Percentiles rank a stretch among this genome's conserved stretches.
These are phyloP conservation scores for Diplodia scrobiculata DNA, from an alignment of 2,329 filamentous ascomycete species.

Conservation along the genomic window DNA sequence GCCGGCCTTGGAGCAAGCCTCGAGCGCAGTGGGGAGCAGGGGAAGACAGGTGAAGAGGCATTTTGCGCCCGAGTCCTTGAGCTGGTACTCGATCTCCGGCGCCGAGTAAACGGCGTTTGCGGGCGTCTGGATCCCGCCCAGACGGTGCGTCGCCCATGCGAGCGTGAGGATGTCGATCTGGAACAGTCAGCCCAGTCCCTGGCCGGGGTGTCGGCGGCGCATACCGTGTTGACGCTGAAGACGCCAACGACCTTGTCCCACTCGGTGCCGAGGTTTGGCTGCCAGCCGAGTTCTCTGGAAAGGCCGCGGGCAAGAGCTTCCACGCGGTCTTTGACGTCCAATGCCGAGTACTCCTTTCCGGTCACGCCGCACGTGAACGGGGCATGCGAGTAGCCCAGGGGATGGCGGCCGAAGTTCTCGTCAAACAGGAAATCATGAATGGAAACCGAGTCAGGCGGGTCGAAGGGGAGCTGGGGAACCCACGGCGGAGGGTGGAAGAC, in stretches of 20 bases:
- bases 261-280: slow-evolving; percentile 69
- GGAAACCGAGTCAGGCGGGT: slow-evolving; percentile 72
- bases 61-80: slow-evolving; percentile 68
- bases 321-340: slow-evolving; percentile 66
- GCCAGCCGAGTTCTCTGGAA: slow-evolving; percentile 70
- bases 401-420: slow-evolving; percentile 67
- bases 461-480: slow-evolving; percentile 62
- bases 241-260: slow-evolving; percentile 80
- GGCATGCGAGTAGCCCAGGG: slow-evolving; percentile 64
- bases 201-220: neutral
- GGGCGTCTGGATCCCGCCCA: slow-evolving; percentile 73
- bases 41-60: slow-evolving; percentile 72
- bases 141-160: slow-evolving; percentile 71
- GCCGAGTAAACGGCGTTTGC: slow-evolving; percentile 75
- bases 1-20: slow-evolving; percentile 64
- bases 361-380: slow-evolving; percentile 78
- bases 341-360: slow-evolving; percentile 65
- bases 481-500: slow-evolving; percentile 63
- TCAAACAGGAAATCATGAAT: slow-evolving; percentile 76
- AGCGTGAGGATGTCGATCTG: slow-evolving; percentile 75
- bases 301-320: slow-evolving; percentile 69
- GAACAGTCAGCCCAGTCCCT: too few relatives aligned
- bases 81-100: slow-evolving; percentile 69
- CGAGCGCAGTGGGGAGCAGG: slow-evolving; percentile 64
- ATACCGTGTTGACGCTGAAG: slow-evolving; percentile 77